Evolutionary conservation across 2,329 filamentous ascomycete genomes (phyloP), one percentile per base, ranked within the genome.

Genomic region (Aquanectria penicillioides): DNA sequence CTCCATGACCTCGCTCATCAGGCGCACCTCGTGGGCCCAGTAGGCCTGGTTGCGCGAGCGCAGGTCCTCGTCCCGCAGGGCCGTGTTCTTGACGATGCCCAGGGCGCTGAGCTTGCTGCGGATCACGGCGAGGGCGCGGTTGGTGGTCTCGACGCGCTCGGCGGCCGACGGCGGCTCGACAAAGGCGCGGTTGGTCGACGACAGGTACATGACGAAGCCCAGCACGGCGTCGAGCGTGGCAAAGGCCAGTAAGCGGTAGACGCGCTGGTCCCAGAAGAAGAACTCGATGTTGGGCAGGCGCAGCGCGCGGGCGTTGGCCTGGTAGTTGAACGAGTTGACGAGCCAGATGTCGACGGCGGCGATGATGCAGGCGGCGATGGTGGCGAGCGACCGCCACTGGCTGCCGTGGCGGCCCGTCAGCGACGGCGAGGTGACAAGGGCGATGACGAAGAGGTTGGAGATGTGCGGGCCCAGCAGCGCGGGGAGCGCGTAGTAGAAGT

Each of bases 401-500:
- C 80, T 78, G 5, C 86, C 89, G 57, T 89, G 84, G 31, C 78
- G 76, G 18, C 90, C 91, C 0, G 87, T 84, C 47, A 94, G 72
- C 0, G 86, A 73, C 2, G 84, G 80, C 0, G 91, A 93, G 0
- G 94, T 98, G 1, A 86, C 88, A 38, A 92, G 68, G 5, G 91
- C 92, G 15, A 97, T 77, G 41, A 89, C 75, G 52, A 86, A 76
- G 47, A 97, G 83, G 77, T 97, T 95, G 43, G 88, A 72, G 8
- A 98, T 79, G 76, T 99, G 94, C n/a, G 92, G 90, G 12, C 86
- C 80, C 2, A 94, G 69, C 7, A 97, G 78, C 22, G 86, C 81
- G 0, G 94, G 91, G 0, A 96, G 77, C 12, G 91, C 89, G 77
- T 97, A 98, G 73, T 91, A 85, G 44, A 97, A 83, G 79, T 93